Evolutionary conservation across 805 yeast species (phyloP).

Genomic region (Saccharomycopsis fermentans): DNA sequence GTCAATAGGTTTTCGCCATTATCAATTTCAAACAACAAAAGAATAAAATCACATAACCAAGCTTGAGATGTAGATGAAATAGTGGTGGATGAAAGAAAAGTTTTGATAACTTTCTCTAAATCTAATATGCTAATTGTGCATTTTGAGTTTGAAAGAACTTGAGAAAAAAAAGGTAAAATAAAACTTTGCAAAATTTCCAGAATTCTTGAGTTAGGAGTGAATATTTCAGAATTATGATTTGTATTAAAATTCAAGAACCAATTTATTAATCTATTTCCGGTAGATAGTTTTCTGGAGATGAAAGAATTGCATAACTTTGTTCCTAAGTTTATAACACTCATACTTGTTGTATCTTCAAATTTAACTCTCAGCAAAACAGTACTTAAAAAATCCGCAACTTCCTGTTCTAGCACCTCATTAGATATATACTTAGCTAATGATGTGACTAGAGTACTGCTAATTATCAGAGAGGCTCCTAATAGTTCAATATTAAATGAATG

Average conservation of each 20-base stretch:
- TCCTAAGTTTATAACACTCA: background rate
- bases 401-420: background rate
- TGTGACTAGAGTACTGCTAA: background rate
- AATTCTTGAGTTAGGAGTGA: background rate
- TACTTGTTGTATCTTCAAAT: background rate
- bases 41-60: conserved; percentile 5
- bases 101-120: background rate
- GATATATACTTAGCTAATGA: background rate
- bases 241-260: background rate
- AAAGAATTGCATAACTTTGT: background rate
- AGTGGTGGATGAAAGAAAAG: background rate
- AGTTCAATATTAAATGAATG: background rate
- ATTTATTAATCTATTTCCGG: background rate
- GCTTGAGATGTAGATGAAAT: background rate
- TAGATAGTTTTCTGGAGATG: background rate
- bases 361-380: background rate
- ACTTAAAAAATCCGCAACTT: background rate
- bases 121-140: background rate
- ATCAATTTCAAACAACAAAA: conserved; percentile 5
- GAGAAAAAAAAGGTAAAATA: background rate
- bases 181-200: background rate
- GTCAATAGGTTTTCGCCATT: background rate
- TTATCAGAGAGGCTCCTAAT: background rate
- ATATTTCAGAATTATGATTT: no score
- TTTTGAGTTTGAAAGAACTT: background rate